Base-by-base conservation (phyloP, 1,284 basidiomycete genomes). In the Ustilago crameri region DNA sequence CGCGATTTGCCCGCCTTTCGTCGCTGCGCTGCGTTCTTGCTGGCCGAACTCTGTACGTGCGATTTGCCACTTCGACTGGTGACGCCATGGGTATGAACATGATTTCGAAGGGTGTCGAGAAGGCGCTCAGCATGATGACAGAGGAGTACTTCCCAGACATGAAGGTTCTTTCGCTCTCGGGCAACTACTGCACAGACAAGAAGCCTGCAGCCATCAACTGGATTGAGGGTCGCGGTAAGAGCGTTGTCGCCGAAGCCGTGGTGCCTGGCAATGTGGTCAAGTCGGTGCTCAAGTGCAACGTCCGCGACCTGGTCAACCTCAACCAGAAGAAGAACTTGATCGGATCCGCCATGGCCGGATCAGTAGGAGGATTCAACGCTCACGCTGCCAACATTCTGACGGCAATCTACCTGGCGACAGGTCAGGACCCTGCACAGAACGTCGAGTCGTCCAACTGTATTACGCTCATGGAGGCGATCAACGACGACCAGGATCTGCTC, bases 11-110 rank as follows among this genome's bases (percentile, higher is more conserved):
- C 2, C 71, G 81, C 2, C 65, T 83, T 30, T 75, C 81, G 8
- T 73, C 74, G 47, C 62, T 83, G 58, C 79, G 78, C 34, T 79
- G 70, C 51, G 81, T 81, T 23, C 55, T 83, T 34, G 81, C 81
- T 2, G 81, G 81, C 10, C 74, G 81, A 47, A 97, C 94, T 37
- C 86, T 99, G 38, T 98, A 91, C 84, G 90, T 98, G n/a, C 89
- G 96, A 47, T 98, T 99, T 81, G 92, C 92, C 46, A 98, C 94
- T 1, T 60, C 90, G 88, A 98, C 96, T 0, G 96, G 96, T 56
- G 96, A 98, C 82, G 96, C 95, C 27, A 99, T 98, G 95, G 95
- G 95, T 32, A 98, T 99, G 96, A 99, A 99, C 87, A 99, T 99
- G 95, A 85, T 85, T 48, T 85, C 84, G 3, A 85, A 85, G 71